These are phyloP conservation scores for Colletotrichum salicis DNA, from an alignment of 2,329 filamentous ascomycete genomes.

Conservation along the genomic window DNA sequence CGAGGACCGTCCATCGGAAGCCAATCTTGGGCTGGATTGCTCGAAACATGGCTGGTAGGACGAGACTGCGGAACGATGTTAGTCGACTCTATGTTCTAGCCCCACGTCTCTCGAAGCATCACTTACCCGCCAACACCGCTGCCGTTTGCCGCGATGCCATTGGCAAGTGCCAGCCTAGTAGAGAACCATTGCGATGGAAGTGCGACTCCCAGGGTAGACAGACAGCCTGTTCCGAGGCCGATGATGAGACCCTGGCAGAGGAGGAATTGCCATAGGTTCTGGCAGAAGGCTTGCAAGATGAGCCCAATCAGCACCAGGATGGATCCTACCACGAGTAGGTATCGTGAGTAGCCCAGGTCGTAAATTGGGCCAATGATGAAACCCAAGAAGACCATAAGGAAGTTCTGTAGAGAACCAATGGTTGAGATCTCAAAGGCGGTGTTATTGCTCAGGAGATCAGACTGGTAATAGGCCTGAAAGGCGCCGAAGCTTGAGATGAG, in stretches of 20 bases:
- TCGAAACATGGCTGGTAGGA: slow-evolving; percentile 26
- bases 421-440: slow-evolving; percentile 47
- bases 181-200: slow-evolving; percentile 48
- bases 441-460: slow-evolving; percentile 38
- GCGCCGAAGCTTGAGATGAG: slow-evolving; percentile 58
- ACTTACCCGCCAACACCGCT: slow-evolving; percentile 41
- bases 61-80: slow-evolving; percentile 1
- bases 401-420: slow-evolving; percentile 60
- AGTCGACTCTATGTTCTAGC: background rate
- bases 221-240: slow-evolving; percentile 55
- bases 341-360: slow-evolving; percentile 58
- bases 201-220: slow-evolving; percentile 51
- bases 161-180: slow-evolving; percentile 41
- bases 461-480: slow-evolving; percentile 64
- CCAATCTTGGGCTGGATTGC: slow-evolving; percentile 24
- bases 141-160: slow-evolving; percentile 48
- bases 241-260: slow-evolving; percentile 57
- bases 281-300: slow-evolving; percentile 37
- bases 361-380: slow-evolving; percentile 56
- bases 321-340: slow-evolving; percentile 52
- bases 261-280: slow-evolving; percentile 39
- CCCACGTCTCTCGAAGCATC: too few relatives aligned
- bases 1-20: slow-evolving; percentile 27
- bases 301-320: slow-evolving; percentile 57
- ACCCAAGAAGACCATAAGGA: slow-evolving; percentile 55